Evolutionary conservation across 495 filamentous ascomycete genomes (phyloP).

Genomic region (Aspergillus olivimuriae): DNA sequence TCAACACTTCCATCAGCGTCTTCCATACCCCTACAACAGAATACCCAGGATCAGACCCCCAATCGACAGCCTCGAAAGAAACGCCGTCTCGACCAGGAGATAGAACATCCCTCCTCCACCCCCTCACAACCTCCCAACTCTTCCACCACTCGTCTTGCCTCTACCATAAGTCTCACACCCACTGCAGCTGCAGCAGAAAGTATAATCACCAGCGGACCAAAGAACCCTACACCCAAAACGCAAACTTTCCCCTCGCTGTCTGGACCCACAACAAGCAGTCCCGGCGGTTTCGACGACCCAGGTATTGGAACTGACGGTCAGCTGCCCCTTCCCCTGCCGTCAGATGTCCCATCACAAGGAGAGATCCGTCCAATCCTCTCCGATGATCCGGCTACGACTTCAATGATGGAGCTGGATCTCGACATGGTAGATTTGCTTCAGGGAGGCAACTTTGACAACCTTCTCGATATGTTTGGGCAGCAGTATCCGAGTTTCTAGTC

Average conservation of each 20-base stretch:
- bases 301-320: no score
- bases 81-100: background rate
- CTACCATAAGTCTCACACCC: background rate
- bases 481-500: constrained; percentile 29
- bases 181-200: background rate
- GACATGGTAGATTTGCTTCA: constrained; percentile 37
- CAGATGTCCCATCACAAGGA: constrained; percentile 7
- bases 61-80: background rate
- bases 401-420: constrained; percentile 27
- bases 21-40: constrained; percentile 1
- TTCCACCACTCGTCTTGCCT: no score
- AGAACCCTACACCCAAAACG: no score
- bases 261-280: no score
- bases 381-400: constrained; percentile 5
- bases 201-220: no score
- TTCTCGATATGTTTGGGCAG: constrained; percentile 35
- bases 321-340: constrained; percentile 2
- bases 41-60: background rate
- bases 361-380: constrained; percentile 1
- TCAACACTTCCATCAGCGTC: background rate
- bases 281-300: no score
- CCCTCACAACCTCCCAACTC: no score
- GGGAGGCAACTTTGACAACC: constrained; percentile 29
- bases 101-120: no score
- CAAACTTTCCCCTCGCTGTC: no score